These are phyloP conservation scores for Pichia manshurica DNA, from an alignment of 805 yeast genomes.

Conservation along the genomic window DNA sequence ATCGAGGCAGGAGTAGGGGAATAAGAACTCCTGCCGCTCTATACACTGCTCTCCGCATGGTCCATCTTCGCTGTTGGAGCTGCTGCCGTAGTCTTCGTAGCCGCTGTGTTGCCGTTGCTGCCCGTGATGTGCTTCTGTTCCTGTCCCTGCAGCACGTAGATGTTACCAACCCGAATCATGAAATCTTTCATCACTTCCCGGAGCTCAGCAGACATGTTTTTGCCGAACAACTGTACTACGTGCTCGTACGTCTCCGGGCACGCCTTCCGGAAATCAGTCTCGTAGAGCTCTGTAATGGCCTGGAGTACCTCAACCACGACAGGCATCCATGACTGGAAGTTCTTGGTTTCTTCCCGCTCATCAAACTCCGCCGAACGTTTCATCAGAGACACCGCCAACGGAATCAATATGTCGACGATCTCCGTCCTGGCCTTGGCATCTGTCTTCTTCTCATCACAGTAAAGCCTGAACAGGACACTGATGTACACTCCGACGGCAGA, in stretches of 20 bases:
- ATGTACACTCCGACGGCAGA: conserved; percentile 84
- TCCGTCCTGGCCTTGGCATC: conserved; percentile 40
- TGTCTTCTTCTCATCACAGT: conserved; percentile 56
- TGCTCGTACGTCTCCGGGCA: conserved; percentile 58
- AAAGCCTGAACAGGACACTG: conserved; percentile 71
- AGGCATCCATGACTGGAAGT: conserved; percentile 83
- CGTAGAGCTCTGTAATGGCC: conserved; percentile 74
- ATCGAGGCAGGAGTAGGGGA: too few relatives aligned
- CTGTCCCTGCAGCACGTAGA: conserved; percentile 22
- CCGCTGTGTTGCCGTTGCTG: not conserved
- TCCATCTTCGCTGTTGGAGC: too few relatives aligned
- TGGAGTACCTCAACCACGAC: conserved; percentile 84
- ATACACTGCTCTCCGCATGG: too few relatives aligned
- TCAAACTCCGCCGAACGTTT: conserved; percentile 66
- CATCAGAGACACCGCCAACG: conserved; percentile 67
- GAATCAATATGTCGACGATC: conserved; percentile 52
- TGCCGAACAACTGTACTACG: conserved; percentile 48
- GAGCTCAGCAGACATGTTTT: conserved; percentile 55
- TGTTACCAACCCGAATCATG: conserved; percentile 46
- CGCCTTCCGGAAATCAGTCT: conserved; percentile 55
- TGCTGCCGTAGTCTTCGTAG: too few relatives aligned
- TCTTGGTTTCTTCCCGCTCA: conserved; percentile 72
- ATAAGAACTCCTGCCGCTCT: too few relatives aligned
- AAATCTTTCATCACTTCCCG: conserved; percentile 56
- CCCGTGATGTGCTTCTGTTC: too few relatives aligned